Evolutionary conservation across 176 grass and related monocot genomes (phyloP).

Genomic region (Triticum monococcum): DNA sequence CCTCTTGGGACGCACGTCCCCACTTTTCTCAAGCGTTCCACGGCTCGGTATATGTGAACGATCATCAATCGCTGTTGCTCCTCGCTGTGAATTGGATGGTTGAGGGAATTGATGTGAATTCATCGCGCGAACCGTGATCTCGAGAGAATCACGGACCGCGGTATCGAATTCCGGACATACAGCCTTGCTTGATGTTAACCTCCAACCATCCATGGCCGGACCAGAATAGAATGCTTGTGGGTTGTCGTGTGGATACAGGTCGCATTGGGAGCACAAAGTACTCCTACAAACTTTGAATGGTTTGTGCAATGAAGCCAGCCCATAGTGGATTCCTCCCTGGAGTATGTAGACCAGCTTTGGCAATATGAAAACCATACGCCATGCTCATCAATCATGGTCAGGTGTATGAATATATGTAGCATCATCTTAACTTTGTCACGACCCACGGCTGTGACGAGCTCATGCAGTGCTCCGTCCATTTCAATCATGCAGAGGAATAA

Average conservation of each 20-base stretch:
- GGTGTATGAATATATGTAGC: neutral
- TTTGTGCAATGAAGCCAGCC: no score
- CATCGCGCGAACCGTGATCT: neutral
- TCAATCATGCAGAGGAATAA: slow-evolving; percentile 5
- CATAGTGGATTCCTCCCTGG: neutral
- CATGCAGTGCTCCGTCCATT: slow-evolving; percentile 18
- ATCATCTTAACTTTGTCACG: slow-evolving; percentile 19
- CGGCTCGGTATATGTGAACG: neutral
- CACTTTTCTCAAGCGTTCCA: neutral
- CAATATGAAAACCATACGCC: no score
- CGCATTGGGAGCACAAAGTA: no score
- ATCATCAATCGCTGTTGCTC: neutral
- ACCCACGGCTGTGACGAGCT: slow-evolving; percentile 6
- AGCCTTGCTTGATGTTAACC: neutral
- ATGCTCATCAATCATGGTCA: neutral
- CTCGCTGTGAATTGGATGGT: neutral
- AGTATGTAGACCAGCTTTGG: neutral
- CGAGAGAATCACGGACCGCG: neutral
- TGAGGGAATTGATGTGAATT: neutral
- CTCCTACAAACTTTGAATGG: neutral
- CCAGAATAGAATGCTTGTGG: no score
- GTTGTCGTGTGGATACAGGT: no score
- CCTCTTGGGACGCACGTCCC: neutral
- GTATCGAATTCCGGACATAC: neutral
- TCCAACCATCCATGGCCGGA: neutral